Evolutionary conservation across 1,284 basidiomycete species (phyloP), one percentile per base, ranked within the genome.

Genomic region (Ceratorhiza oryzae-sativae): DNA sequence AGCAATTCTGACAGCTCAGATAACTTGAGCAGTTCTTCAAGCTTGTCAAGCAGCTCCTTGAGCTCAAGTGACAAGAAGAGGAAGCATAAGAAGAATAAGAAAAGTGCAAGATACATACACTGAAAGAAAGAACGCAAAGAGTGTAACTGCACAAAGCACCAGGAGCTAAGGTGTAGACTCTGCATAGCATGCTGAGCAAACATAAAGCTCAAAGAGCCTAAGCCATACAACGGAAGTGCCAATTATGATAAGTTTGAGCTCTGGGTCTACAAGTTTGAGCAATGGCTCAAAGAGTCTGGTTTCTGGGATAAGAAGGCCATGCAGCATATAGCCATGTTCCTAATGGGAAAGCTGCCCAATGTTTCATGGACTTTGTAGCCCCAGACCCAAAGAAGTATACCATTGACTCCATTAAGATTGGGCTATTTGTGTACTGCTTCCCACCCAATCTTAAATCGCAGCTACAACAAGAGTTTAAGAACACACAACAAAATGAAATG

Each of bases 391-490:
- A 30, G 18, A 9, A 5, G 41, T 71, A 63, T 34, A 51, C 68
- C 0, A 15, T 72, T 4, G 41, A 49, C 3, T 34, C 15, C 0
- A 23, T 63, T 2, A 51, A 46, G 15, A 25, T 51, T 1, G 59
- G 32, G 18, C 30, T 85, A 3, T 85, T 82, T 72, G 79, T 84
- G 71, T 81, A 82, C 67, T 84, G 83, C 60, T 86, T 86, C 77
- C 82, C 82, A 0, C 67, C 79, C 0, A 77, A 83, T 45, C 84
- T 80, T 71, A 75, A 80, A 1, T 30, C 74, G 0, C 67, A 77
- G 32, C 75, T 77, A 61, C 63, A 75, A 0, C 62, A 74, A 4
- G 61, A 75, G 36, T 74, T 79, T 10, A 20, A 60, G 1, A 58
- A 61, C 0, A 59, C 59, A 12, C 1, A 27, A 1, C 80, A 81